phyloP scores from a whole-genome alignment of 2,329 filamentous ascomycete genomes.

The Colletotrichum falcatum region DNA sequence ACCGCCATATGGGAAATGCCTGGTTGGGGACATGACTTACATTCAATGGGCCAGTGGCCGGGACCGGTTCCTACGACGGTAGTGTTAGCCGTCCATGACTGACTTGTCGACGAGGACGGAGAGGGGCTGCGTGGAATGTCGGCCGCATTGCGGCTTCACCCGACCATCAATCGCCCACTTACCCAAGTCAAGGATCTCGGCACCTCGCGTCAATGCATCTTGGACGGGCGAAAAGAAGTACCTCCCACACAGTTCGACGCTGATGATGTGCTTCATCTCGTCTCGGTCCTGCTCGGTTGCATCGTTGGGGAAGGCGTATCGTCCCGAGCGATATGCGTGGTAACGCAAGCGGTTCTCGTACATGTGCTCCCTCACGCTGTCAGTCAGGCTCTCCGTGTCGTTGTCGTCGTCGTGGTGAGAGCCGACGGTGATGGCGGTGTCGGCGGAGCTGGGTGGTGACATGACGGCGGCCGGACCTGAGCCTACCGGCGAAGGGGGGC shows the following conservation, averaged over 20 bases:
- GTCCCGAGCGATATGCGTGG: slow-evolving; percentile 56
- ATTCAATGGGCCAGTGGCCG: slow-evolving; percentile 63
- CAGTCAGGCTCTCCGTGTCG: slow-evolving; percentile 55
- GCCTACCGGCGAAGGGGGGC: slow-evolving; percentile 32
- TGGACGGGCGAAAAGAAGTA: slow-evolving; percentile 60
- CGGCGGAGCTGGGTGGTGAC: slow-evolving; percentile 33
- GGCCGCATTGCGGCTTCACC: background rate
- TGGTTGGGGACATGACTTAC: slow-evolving; percentile 51
- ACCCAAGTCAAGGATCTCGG: slow-evolving; percentile 61
- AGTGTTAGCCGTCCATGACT: slow-evolving; percentile 37
- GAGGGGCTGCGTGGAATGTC: too few species aligned
- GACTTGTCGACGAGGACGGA: background rate
- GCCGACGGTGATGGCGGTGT: slow-evolving; percentile 40
- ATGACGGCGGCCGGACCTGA: slow-evolving; percentile 28
- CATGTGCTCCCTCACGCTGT: slow-evolving; percentile 58
- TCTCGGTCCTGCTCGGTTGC: slow-evolving; percentile 57
- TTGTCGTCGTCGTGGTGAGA: slow-evolving; percentile 39
- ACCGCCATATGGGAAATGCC: background rate
- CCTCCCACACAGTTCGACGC: slow-evolving; percentile 53
- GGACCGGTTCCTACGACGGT: slow-evolving; percentile 59
- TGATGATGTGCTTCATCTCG: slow-evolving; percentile 56
- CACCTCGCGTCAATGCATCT: slow-evolving; percentile 52
- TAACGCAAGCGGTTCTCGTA: slow-evolving; percentile 56
- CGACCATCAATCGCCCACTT: slow-evolving; percentile 43
- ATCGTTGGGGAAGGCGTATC: slow-evolving; percentile 59